phyloP scores from a whole-genome alignment of 1,284 basidiomycete genomes.

The Moniliella sp. region DNA sequence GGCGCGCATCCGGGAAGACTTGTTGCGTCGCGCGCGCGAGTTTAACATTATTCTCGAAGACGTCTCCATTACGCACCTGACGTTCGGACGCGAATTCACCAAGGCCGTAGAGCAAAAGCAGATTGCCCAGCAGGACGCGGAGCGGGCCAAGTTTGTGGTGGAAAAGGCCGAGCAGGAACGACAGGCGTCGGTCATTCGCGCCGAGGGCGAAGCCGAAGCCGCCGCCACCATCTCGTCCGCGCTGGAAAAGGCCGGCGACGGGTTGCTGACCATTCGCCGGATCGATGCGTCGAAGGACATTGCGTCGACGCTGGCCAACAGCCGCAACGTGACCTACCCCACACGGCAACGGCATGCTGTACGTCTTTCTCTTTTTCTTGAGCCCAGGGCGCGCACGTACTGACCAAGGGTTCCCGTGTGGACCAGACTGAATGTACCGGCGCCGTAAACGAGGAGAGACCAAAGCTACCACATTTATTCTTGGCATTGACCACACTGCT shows the following conservation, averaged over 20 bases:
- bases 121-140: conserved; percentile 75
- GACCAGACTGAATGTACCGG: no score
- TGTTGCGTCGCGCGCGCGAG: conserved; percentile 76
- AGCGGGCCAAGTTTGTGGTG: conserved; percentile 93
- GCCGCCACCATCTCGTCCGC: conserved; percentile 60
- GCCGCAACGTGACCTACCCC: conserved; percentile 37
- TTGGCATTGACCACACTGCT: no score
- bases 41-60: conserved; percentile 92
- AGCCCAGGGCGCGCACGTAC: no score
- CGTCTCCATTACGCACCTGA: conserved; percentile 61
- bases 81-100: conserved; percentile 42
- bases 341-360: conserved; percentile 33
- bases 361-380: no score
- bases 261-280: conserved; percentile 74
- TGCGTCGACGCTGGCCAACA: conserved; percentile 37
- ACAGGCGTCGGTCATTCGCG: conserved; percentile 87
- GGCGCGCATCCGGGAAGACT: conserved; percentile 74
- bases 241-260: conserved; percentile 81
- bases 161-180: conserved; percentile 91
- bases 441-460: no score
- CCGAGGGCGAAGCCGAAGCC: conserved; percentile 94
- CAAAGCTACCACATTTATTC: no score
- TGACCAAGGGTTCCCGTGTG: no score
- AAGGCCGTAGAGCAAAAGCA: conserved; percentile 94
- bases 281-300: conserved; percentile 97